Conservation (phyloP, 2,329 filamentous ascomycete genomes). For the Monascus ruber region DNA sequence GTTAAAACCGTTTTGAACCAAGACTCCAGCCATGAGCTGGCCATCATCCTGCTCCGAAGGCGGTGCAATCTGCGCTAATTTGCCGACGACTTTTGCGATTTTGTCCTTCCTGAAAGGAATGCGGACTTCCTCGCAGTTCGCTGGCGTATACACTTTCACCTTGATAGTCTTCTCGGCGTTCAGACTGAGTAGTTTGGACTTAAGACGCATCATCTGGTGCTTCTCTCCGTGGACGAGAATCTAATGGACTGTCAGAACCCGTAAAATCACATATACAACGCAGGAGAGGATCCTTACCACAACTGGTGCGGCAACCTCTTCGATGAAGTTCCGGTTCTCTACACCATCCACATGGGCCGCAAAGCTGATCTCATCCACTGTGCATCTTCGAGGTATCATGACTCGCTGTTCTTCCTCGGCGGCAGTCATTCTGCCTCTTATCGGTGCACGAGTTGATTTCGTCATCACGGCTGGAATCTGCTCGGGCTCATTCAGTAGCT, state of each 20-base stretch:
- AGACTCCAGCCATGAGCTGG: conserved; percentile 69
- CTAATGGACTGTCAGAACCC: conserved; percentile 32
- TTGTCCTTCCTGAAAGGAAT: conserved; percentile 96
- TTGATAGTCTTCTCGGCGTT: conserved; percentile 71
- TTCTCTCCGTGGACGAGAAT: conserved; percentile 96
- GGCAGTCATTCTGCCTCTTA: conserved; percentile 51
- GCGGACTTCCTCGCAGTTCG: conserved; percentile 87
- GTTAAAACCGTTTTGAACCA: conserved; percentile 97
- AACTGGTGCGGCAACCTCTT: conserved; percentile 81
- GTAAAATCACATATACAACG: not conserved
- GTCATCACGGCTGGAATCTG: conserved; percentile 92
- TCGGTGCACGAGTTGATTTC: conserved; percentile 39
- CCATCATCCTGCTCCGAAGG: conserved; percentile 41
- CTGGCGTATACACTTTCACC: conserved; percentile 84
- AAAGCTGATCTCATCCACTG: conserved; percentile 87
- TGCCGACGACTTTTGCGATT: conserved; percentile 88
- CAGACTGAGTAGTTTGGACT: conserved; percentile 86
- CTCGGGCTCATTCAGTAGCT: conserved; percentile 89
- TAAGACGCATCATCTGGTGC: conserved; percentile 95
- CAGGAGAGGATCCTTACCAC: conserved; percentile 53
- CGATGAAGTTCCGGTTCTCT: conserved; percentile 94
- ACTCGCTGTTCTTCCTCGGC: conserved; percentile 67
- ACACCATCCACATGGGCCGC: conserved; percentile 93
- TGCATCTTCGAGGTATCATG: conserved; percentile 86
- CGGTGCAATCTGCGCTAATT: conserved; percentile 70